phyloP scores from a whole-genome alignment of 2,329 filamentous ascomycete species.

The Talaromyces sp. region DNA sequence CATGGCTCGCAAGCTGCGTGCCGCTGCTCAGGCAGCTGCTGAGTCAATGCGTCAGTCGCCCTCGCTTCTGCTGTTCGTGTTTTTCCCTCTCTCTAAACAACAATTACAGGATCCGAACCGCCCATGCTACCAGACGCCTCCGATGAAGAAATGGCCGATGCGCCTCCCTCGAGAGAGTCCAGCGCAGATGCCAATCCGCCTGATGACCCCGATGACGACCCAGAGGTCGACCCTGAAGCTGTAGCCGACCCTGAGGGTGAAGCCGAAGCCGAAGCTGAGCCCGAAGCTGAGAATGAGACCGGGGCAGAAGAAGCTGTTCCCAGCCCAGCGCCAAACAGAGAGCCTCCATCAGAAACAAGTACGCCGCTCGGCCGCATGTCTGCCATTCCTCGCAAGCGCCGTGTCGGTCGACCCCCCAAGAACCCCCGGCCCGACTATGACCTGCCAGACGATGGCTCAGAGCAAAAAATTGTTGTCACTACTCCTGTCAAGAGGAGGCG shows the following conservation, averaged over 20 bases:
- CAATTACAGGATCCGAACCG: constrained; percentile 33
- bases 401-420: constrained; percentile 80
- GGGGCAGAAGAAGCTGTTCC: constrained; percentile 25
- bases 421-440: constrained; percentile 78
- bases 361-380: constrained; percentile 47
- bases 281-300: constrained; percentile 37
- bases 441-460: constrained; percentile 43
- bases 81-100: background rate
- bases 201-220: constrained; percentile 28
- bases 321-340: constrained; percentile 35
- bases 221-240: constrained; percentile 40
- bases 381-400: constrained; percentile 60
- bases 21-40: constrained; percentile 43
- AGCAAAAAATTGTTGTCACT: constrained; percentile 35
- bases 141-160: constrained; percentile 41
- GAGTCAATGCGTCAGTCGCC: constrained; percentile 36
- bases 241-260: constrained; percentile 26
- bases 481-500: constrained; percentile 55
- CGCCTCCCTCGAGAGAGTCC: constrained; percentile 24
- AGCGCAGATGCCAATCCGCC: constrained; percentile 26
- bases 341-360: constrained; percentile 40
- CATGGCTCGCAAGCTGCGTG: constrained; percentile 42
- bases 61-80: background rate
- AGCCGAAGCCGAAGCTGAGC: constrained; percentile 16
- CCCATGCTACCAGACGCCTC: constrained; percentile 37